Conservation (phyloP, 225 moss, liverwort and hornwort genomes). For the Pleurozium schreberi region DNA sequence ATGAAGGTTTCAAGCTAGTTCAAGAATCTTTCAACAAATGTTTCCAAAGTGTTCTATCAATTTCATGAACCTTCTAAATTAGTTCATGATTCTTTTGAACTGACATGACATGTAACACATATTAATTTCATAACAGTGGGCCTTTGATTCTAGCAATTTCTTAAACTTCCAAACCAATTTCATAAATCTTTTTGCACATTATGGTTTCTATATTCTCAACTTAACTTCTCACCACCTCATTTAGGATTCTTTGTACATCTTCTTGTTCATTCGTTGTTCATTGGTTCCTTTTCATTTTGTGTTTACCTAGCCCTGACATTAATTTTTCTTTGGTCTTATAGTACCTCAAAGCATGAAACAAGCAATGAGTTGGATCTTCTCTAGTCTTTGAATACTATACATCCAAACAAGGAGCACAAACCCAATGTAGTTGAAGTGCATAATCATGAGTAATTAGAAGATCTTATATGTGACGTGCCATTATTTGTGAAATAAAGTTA, state of each 20-base stretch:
- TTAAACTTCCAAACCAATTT: not conserved
- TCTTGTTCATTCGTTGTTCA: too few relatives aligned
- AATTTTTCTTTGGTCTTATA: not conserved
- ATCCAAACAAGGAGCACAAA: too few relatives aligned
- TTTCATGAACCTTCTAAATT: not conserved
- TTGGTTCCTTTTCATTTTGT: accelerated
- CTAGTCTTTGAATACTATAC: not conserved
- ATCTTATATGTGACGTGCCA: too few relatives aligned
- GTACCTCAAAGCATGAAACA: not conserved
- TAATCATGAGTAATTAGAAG: too few relatives aligned
- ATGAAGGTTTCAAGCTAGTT: not conserved
- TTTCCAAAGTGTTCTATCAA: not conserved
- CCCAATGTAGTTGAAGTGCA: too few relatives aligned
- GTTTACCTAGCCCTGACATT: not conserved
- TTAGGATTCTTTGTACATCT: not conserved
- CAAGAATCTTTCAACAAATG: not conserved
- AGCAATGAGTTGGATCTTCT: not conserved
- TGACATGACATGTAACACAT: not conserved
- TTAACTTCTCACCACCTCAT: not conserved
- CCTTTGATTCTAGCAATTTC: not conserved
- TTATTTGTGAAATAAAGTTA: too few relatives aligned
- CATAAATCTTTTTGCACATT: too few relatives aligned
- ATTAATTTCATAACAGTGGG: not conserved
- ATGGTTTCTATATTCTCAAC: not conserved
- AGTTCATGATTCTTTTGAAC: not conserved